These are phyloP conservation scores for Rubia tinctorum DNA, from an alignment of 305 asterid species.

Conservation along the genomic window DNA sequence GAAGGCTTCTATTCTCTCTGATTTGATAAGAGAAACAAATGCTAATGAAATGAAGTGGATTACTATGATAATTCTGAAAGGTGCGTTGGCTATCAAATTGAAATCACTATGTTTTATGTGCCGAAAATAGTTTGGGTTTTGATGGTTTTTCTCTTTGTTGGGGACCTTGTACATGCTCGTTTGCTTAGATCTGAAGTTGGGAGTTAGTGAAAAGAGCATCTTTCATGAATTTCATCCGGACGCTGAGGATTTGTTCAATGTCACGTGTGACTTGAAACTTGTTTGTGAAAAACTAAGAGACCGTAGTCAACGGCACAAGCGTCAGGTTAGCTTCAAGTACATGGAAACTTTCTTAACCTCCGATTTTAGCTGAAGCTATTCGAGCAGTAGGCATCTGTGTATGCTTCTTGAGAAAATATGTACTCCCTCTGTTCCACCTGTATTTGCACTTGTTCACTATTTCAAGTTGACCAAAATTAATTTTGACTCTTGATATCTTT, in stretches of 20 bases:
- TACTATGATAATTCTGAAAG: conserved; percentile 93
- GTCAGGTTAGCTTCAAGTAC: conserved; percentile 53
- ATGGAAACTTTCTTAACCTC: not conserved
- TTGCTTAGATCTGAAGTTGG: conserved; percentile 81
- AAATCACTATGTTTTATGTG: not conserved
- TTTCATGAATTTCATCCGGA: conserved; percentile 98
- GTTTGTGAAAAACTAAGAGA: conserved; percentile 83
- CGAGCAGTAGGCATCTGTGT: not conserved
- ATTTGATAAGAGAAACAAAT: conserved; percentile 78
- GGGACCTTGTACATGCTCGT: conserved; percentile 18
- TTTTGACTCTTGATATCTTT: too few species aligned
- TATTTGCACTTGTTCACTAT: too few species aligned
- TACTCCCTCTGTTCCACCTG: too few species aligned
- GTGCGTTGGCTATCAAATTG: conserved; percentile 26
- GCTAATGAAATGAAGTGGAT: conserved; percentile 99
- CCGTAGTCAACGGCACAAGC: conserved; percentile 84
- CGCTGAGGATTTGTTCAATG: conserved; percentile 96
- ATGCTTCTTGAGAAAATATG: not conserved
- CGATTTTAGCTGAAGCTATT: too few species aligned
- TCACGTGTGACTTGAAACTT: conserved; percentile 88
- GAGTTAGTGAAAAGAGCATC: conserved; percentile 86
- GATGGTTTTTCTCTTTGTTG: not conserved
- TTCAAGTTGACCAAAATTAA: too few species aligned
- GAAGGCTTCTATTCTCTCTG: conserved; percentile 68
- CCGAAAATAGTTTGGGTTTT: not conserved